Base-by-base conservation (phyloP, 2,329 filamentous ascomycete species). In the Trichoderma hamatum region DNA sequence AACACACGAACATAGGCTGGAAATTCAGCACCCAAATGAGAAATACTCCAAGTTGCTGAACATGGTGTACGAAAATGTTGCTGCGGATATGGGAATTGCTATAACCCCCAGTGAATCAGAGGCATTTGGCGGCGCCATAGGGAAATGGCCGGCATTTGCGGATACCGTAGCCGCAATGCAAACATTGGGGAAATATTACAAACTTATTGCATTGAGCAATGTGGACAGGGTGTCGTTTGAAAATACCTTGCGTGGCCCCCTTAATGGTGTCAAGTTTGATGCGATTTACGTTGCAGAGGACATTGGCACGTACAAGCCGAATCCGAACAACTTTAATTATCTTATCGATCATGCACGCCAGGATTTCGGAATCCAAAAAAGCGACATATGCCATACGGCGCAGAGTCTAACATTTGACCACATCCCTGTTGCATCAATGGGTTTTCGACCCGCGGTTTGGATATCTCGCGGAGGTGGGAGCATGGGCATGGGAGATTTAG, bases 221-320 rank as follows among this genome's bases (percentile, higher is more conserved):
- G 84, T 89, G 0, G 85, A 89, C 75, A 80, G 80, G 19, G 71
- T 62, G 28, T 72, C 70, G 3, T 75, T 75, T 54, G 56, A 32
- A n/a, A 70, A 69, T 19, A 76, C 73, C 67, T 75, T 72, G 7
- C 60, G 14, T 63, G 70, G 70, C 11, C 76, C 76, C 21, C 78
- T 92, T 11, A 76, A 80, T 19, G 84, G 83, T 0, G 82, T 86
- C 2, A 39, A 60, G 5, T 83, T 92, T 74, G 89, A 91, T 73
- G 84, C 84, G 3, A 82, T 91, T 26, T 87, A 90, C 77, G 92
- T 89, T 3, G 91, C 91, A 3, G 83, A 93, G 78, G 85, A 90
- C 55, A 87, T 93, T 65, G 90, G 91, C 0, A 84, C 82, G 7
- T 93, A 93, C 77, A 93, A 93, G 80, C 91, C 91, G 0, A 80